Conservation (phyloP, 2,329 filamentous ascomycete genomes). For the Cercospora janseana region DNA sequence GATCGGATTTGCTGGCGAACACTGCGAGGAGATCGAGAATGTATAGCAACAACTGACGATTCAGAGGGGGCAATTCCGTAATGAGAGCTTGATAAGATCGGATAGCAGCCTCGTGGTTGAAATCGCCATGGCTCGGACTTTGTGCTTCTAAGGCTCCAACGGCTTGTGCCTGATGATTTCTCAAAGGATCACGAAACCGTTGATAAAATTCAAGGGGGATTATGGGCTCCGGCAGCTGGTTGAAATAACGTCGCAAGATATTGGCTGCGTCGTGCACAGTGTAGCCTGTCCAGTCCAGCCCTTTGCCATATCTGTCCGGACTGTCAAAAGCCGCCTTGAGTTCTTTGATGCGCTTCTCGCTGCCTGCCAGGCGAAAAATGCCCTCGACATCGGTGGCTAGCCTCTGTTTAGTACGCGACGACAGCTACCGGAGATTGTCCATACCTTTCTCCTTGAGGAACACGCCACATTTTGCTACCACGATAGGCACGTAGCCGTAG, state of each 20-base stretch:
- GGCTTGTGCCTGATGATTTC: conserved; percentile 65
- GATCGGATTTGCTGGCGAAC: conserved; percentile 92
- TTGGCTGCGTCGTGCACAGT: conserved; percentile 98
- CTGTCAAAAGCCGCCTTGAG: conserved; percentile 89
- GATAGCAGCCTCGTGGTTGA: conserved; percentile 74
- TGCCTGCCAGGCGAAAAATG: conserved; percentile 93
- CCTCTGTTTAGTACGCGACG: conserved; percentile 28
- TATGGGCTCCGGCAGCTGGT: conserved; percentile 93
- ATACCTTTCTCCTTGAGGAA: conserved; percentile 96
- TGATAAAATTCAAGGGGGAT: conserved; percentile 93
- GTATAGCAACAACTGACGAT: conserved; percentile 90
- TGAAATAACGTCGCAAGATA: conserved; percentile 90
- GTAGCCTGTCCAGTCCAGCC: conserved; percentile 93
- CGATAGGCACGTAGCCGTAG: conserved; percentile 96
- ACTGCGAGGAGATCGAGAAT: conserved; percentile 94
- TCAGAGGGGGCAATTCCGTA: conserved; percentile 86
- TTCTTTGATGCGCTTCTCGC: conserved; percentile 97
- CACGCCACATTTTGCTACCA: conserved; percentile 96
- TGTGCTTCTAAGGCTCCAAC: conserved; percentile 62
- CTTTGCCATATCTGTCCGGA: conserved; percentile 92
- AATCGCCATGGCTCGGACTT: conserved; percentile 69
- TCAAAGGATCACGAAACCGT: conserved; percentile 80
- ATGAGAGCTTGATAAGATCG: conserved; percentile 83
- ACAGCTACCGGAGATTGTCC: neutral
- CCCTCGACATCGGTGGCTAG: conserved; percentile 90